Evolutionary conservation across 306 rosid genomes (phyloP).

Genomic region (Fagus crenata): DNA sequence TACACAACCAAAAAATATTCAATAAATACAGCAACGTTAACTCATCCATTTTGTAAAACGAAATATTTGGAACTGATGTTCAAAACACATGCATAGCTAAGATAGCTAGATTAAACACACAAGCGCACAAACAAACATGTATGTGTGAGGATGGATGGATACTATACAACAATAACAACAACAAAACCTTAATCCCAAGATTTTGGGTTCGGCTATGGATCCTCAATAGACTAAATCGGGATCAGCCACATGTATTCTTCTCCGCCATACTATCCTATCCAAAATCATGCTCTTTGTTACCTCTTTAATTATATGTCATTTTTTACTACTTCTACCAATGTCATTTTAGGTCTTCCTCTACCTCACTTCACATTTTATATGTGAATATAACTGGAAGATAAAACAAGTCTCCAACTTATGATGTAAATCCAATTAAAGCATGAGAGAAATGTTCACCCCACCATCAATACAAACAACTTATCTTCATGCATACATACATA

Average conservation of each 20-base stretch:
- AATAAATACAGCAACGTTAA: conserved; percentile 8
- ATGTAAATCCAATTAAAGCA: conserved; percentile 7
- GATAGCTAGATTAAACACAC: not conserved
- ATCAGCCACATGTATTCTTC: not conserved
- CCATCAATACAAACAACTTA: not conserved
- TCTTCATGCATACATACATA: not conserved
- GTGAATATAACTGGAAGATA: not conserved
- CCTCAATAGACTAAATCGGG: too few relatives aligned
- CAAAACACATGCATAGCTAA: conserved; percentile 1
- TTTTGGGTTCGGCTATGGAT: too few relatives aligned
- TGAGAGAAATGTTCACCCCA: not conserved
- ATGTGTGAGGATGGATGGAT: not conserved
- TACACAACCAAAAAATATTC: conserved; percentile 34
- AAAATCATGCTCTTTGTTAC: too few relatives aligned
- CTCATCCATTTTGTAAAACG: conserved; percentile 8
- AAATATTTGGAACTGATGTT: not conserved
- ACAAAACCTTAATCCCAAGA: too few relatives aligned
- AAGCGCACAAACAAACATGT: not conserved
- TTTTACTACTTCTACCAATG: too few relatives aligned
- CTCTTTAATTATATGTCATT: too few relatives aligned
- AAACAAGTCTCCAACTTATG: not conserved
- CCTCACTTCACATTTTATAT: too few relatives aligned
- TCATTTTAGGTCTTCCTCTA: too few relatives aligned
- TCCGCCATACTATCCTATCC: not conserved
- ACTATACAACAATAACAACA: too few relatives aligned